Base-by-base conservation (phyloP, 495 filamentous ascomycete genomes). In the Penicillium verhagenii region DNA sequence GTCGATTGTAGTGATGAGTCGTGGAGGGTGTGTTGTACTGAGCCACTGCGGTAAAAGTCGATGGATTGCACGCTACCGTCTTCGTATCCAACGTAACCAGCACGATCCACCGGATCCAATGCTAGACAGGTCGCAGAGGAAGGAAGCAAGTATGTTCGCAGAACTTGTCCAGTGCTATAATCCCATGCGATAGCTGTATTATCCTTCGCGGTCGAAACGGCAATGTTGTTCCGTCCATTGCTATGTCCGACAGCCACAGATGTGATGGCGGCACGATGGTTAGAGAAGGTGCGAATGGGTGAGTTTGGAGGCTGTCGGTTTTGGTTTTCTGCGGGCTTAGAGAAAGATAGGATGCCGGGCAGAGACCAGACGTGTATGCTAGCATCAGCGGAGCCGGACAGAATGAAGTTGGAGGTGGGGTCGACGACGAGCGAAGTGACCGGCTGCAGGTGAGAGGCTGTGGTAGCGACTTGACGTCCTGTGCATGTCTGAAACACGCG, bases 351-450 rank as follows among this genome's bases (percentile, higher is more conserved):
- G 8, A 98, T 78, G 29, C 79, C 74, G 2, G 85, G 75, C 18
- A 97, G 62, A 6, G 90, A 91, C 94, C 94, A 97, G 50, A 96
- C 84, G 69, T 95, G 87, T 47, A 96, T 79, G 61, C 87, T 91
- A 13, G 93, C 90, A 67, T 97, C 94, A 54, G 86, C 77, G 8
- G 93, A 96, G 35, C 90, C 94, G 2, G 92, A 92, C 21, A 96
- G 78, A 47, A 97, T 75, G 68, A 94, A 89, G 59, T 85, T 88
- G 40, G 84, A 85, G 40, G 82, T 88, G 31, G 85, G 82, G 62
- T 86, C 83, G 28, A 86, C 80, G 19, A 84, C 86, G 24, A 96
- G 79, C 58, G 83, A 83, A 14, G 90, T 91, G 8, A 96, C 86
- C 28, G 86, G 77, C 67, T 96, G 92, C 29, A 98, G 81, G 77